Conservation (phyloP, 2,329 filamentous ascomycete genomes). For the Lachnellula arida region DNA sequence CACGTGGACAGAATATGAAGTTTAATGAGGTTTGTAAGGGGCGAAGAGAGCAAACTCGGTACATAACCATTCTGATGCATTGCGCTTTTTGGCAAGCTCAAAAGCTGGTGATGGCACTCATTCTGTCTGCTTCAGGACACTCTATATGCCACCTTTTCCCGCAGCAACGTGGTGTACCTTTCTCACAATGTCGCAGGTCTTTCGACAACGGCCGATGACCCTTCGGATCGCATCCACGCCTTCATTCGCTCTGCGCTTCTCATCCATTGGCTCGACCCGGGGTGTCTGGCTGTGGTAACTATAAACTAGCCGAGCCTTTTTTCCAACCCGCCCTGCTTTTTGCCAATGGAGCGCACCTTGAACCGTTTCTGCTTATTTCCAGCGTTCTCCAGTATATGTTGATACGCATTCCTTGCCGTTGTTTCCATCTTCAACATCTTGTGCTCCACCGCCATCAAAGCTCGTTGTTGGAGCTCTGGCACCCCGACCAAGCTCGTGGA, state of each 20-base stretch:
- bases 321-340: conserved; percentile 26
- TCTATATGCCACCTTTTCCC: no score
- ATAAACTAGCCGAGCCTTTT: conserved; percentile 13
- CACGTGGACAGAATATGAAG: no score
- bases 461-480: conserved; percentile 20
- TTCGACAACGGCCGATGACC: no score
- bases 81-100: no score
- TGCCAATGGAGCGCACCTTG: conserved; percentile 19
- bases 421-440: conserved; percentile 21
- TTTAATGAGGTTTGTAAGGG: no score
- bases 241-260: not conserved
- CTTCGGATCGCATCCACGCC: no score
- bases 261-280: not conserved
- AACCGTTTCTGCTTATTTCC: conserved; percentile 28
- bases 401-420: conserved; percentile 21
- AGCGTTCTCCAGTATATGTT: conserved; percentile 20
- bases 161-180: no score
- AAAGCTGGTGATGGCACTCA: no score
- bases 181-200: no score
- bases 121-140: no score
- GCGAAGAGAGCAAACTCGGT: no score
- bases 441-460: conserved; percentile 22
- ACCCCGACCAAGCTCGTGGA: conserved; percentile 22
- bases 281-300: not conserved
- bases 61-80: no score